Evolutionary conservation across 2,329 filamentous ascomycete genomes (phyloP), one percentile per base, ranked within the genome.

Genomic region (Graphiopsis chlorocephala): DNA sequence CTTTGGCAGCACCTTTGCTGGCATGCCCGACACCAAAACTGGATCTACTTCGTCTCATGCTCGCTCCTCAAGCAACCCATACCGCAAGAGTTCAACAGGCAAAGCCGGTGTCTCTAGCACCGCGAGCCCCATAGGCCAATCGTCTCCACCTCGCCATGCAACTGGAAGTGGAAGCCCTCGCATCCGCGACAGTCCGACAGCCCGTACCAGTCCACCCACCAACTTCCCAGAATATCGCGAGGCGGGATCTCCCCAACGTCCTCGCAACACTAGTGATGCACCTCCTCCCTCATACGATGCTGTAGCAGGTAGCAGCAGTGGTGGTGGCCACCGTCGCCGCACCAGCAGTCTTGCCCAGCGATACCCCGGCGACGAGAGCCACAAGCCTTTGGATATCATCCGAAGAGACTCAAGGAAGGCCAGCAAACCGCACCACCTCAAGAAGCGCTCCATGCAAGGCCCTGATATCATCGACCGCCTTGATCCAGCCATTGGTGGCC

Each of bases 391-490:
- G 23, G 88, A 91, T 50, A 84, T 87, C 64, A 81, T 92, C 71
- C 83, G 83, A 67, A 82, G 83, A 60, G 87, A 92, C 66, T 82
- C 82, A 63, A 87, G 86, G 71, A 81, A 82, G 58, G 89, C 90
- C n/a, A 80, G 91, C 73, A 86, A 88, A 58, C 79, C 86, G 28
- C 85, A 86, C 1, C 88, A 90, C 75, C 83, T 90, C 56, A 85
- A 84, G 71, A 90, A 88, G 74, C 85, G 84, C 72, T 82, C 88
- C 71, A 83, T 89, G 17, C 85, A 88, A 28, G 85, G 85, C 53
- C 85, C 91, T 1, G 93, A 98, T 76, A 82, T 84, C 10, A 95
- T 98, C 72, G 94, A 97, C 75, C 81, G 82, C 5, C 86, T 98
- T 1, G 94, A 97, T 74, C 83, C 81, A 61, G 80, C 84, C 2